These are phyloP conservation scores for Linderniella brevidens DNA, from an alignment of 257 asterid species.

Conservation along the genomic window DNA sequence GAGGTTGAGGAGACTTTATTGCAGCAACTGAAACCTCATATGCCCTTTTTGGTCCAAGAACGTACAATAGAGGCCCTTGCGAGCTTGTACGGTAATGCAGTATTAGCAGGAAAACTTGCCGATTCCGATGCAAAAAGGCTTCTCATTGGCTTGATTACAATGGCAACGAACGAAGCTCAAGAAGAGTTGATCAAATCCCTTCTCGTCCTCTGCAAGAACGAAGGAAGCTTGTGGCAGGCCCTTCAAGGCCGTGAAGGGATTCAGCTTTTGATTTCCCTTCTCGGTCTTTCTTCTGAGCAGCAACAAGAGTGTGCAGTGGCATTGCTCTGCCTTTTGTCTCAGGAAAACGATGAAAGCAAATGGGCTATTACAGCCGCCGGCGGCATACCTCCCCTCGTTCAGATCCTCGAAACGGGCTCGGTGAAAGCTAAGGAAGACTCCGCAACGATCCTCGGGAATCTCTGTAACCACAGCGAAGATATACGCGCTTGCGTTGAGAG, in stretches of 20 bases:
- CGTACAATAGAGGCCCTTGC: constrained; percentile 98
- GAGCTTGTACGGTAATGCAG: constrained; percentile 74
- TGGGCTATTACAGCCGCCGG: constrained; percentile 99
- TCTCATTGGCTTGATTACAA: constrained; percentile 86
- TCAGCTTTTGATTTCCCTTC: constrained; percentile 90
- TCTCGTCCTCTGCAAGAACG: constrained; percentile 66
- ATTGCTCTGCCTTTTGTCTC: constrained; percentile 75
- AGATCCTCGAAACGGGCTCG: constrained; percentile 90
- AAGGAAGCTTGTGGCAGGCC: constrained; percentile 92
- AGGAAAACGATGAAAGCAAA: constrained; percentile 93
- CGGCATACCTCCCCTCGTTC: constrained; percentile 98
- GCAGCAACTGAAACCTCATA: constrained; percentile 52
- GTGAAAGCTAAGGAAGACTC: constrained; percentile 96
- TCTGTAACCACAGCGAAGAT: constrained; percentile 98
- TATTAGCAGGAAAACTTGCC: constrained; percentile 63
- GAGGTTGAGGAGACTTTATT: constrained; percentile 84
- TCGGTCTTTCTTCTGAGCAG: constrained; percentile 97
- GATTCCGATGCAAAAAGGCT: constrained; percentile 88
- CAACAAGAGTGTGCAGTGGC: constrained; percentile 99
- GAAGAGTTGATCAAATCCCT: constrained; percentile 81
- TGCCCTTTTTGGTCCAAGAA: constrained; percentile 75
- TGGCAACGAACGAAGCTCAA: constrained; percentile 86
- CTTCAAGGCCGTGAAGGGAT: constrained; percentile 99
- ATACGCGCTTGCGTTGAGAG: constrained; percentile 99
- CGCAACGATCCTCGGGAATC: constrained; percentile 93